Evolutionary conservation across 805 yeast genomes (phyloP), one percentile per base, ranked within the genome.

Genomic region (Kodamaea nitidulidarum): DNA sequence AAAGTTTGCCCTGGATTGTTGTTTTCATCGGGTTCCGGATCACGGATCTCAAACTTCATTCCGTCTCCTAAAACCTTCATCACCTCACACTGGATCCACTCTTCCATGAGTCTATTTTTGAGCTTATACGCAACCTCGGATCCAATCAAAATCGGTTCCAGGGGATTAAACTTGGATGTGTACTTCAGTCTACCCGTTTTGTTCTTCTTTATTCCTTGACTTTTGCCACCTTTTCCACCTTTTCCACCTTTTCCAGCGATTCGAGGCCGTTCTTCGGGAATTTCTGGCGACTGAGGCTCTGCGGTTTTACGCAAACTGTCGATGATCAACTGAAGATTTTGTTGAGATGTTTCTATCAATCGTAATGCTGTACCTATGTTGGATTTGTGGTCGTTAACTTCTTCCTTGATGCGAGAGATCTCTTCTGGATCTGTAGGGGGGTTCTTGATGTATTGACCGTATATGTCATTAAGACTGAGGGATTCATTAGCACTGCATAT

Each of bases 81-180:
- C 11, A 93, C 95, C 53, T 84, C 88, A 65, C 98, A 93, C 58
- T 87, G 96, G 50, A 93, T 88, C 98, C 98, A 93, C 56, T 91
- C 98, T 36, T 83, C 90, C n/a, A 77, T 71, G 34, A 81, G 83
- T 28, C 83, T 71, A 50, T 76, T 80, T 43, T 73, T 73, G 16
- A 88, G 74, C 55, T 82, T 81, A 65, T 82, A 91, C 1, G 97
- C 98, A 0, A 93, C 96, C 50, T 86, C 95, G 0, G 93, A 76
- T 1, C 91, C 90, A 1, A 84, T 63, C 2, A 55, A 48, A 4
- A 81, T 67, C 0, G 81, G 77, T 26, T 74, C 84, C 18, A 71
- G 67, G 1, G 82, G 78, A 50, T 81, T 81, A 56, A 58, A 81
- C 20, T 75, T 74, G 33, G 84, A 77, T n/a, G 62, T 61, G 48